A percentile compares a stretch with the other conserved stretches of the same genome.
Conservation (phyloP, 306 rosid species). For the Ormosia emarginata region DNA sequence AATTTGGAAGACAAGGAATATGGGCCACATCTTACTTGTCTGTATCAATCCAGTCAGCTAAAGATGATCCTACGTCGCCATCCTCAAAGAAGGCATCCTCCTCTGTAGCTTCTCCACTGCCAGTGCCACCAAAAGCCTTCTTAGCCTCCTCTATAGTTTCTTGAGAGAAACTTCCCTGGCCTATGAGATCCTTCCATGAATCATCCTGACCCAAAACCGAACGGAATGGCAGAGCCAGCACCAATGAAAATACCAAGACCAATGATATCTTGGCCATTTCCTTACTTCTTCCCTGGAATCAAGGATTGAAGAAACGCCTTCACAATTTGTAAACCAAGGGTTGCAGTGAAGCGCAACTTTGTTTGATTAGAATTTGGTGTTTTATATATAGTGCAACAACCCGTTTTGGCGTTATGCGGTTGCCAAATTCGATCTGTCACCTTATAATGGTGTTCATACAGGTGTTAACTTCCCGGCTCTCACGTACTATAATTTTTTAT, state of each 20-base stretch:
- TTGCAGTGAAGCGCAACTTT: conserved; percentile 23
- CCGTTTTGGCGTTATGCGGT: background rate
- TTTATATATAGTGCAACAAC: conserved; percentile 13
- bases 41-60: background rate
- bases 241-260: conserved; percentile 19
- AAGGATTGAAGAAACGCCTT: background rate
- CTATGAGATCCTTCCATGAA: background rate
- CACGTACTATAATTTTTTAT: background rate
- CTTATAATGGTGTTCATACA: background rate
- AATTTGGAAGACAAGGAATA: background rate
- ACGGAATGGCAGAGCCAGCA: conserved; percentile 10
- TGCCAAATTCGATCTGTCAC: background rate
- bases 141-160: background rate
- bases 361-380: background rate
- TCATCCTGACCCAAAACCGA: conserved; percentile 14
- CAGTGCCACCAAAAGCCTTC: background rate
- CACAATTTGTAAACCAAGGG: conserved; percentile 4
- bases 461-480: background rate
- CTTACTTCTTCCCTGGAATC: background rate
- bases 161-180: background rate
- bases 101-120: too few relatives aligned
- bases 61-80: background rate
- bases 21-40: background rate
- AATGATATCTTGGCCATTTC: conserved; percentile 31
- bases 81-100: background rate